These are phyloP conservation scores for Aureobasidium melanogenum DNA, from an alignment of 2,329 filamentous ascomycete genomes.

Conservation along the genomic window DNA sequence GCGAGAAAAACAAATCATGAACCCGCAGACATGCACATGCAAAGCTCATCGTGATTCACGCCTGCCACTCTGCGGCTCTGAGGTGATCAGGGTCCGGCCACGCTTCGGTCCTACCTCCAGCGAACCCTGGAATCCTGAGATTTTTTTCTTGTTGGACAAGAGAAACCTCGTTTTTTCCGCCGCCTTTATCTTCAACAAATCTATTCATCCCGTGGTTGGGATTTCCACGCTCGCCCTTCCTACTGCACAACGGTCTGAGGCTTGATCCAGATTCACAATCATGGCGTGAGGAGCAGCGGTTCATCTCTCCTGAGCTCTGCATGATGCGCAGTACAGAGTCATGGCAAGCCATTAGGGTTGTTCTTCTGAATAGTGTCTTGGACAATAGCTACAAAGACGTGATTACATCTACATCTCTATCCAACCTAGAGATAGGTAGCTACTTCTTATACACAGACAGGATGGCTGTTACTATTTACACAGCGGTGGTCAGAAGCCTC, in stretches of 20 bases:
- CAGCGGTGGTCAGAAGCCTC: neutral
- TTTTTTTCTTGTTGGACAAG: slow-evolving; percentile 7
- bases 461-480: neutral
- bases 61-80: slow-evolving; percentile 1
- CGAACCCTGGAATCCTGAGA: neutral
- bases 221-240: neutral
- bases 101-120: slow-evolving; percentile 1
- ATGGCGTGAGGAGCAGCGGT: slow-evolving; percentile 3
- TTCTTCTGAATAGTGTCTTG: neutral
- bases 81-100: neutral
- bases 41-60: neutral
- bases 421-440: neutral
- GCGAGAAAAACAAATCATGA: neutral
- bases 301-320: neutral
- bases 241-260: neutral
- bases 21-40: neutral
- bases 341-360: neutral
- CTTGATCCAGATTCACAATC: neutral
- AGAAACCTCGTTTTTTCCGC: neutral
- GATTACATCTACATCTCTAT: neutral
- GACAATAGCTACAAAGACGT: neutral
- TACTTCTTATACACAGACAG: neutral
- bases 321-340: neutral
- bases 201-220: neutral
- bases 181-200: slow-evolving; percentile 5